Percentiles rank a stretch among this genome's conserved stretches.
Evolutionary conservation across 441 rosid genomes (phyloP).

Genomic region (Pelargonium myrrhifolium): DNA sequence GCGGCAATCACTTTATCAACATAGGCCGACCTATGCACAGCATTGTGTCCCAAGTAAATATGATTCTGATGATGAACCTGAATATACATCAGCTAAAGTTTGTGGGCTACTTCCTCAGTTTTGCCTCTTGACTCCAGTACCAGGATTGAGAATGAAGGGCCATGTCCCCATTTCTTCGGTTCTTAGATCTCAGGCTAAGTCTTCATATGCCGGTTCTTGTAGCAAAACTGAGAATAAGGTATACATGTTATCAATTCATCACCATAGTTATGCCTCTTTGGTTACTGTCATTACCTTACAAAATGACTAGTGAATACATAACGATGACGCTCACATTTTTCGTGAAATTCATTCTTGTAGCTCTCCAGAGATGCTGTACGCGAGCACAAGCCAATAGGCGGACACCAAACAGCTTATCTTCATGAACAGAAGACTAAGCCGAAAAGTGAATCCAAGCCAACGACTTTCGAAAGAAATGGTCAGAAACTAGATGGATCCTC

Average conservation of each 20-base stretch:
- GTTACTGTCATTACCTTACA: not conserved
- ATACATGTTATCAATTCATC: not conserved
- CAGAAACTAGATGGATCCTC: conserved; percentile 27
- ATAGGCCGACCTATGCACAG: conserved; percentile 22
- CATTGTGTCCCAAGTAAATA: conserved; percentile 22
- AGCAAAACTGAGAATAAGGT: conserved; percentile 40
- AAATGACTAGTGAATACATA: not conserved
- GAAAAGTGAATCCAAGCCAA: conserved; percentile 19
- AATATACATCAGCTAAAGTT: too few relatives aligned
- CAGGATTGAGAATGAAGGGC: conserved; percentile 41
- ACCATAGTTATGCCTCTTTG: not conserved
- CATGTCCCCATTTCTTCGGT: conserved; percentile 30
- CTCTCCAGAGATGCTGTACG: too few relatives aligned
- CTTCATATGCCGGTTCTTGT: conserved; percentile 26
- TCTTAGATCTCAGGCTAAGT: conserved; percentile 30
- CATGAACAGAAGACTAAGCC: conserved; percentile 25
- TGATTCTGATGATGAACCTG: conserved; percentile 31
- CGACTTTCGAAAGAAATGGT: conserved; percentile 8
- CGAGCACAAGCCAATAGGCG: too few relatives aligned
- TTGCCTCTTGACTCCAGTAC: too few relatives aligned
- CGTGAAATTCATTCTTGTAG: too few relatives aligned
- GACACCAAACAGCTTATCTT: too few relatives aligned
- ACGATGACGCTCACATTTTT: too few relatives aligned
- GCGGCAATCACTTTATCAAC: conserved; percentile 15
- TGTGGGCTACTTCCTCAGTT: too few relatives aligned